Evolutionary conservation across 2,329 filamentous ascomycete genomes (phyloP), one percentile per base, ranked within the genome.

Genomic region (Pseudopyrenochaeta lycopersici): DNA sequence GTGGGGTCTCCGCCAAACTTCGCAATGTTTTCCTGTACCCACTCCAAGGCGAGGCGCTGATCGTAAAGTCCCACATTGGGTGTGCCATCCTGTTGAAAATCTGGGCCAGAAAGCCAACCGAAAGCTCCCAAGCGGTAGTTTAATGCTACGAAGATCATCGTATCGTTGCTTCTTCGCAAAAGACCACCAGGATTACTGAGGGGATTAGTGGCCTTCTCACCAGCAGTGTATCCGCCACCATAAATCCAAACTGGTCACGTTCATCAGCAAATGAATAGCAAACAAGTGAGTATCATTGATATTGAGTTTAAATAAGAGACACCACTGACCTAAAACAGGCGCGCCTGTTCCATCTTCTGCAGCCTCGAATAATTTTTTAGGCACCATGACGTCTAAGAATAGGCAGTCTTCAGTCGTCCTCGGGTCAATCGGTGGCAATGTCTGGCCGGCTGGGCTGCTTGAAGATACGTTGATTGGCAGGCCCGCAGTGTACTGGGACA

Each of bases 61-160:
- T 85, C 82, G 67, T 73, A 62, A 5, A 79, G 36, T 4, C 75
- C 76, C 1, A 70, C 72, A 49, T 78, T 78, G 38, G 70, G 59
- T 0, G 53, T 62, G 30, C 54, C 55, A 38, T 67, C 38, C 27
- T 50, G 15, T 29, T 78, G 74, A 39, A 81, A 73, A 20, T 70
- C 80, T 17, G 77, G 75, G 36, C 78, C 82, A 10, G 75, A 76
- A 46, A 27, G 23, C 23, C 23, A 27, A 27, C 23, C 23, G 23
- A 27, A 27, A 5, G 23, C 23, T 27, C 23, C 23, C 23, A 27
- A 27, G 23, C 23, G 23, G 23, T 27, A 27, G 9, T 9, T 27
- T 27, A 27, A 9, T 27, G 23, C 23, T 27, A 27, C 23, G 81
- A 67, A 72, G 74, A 84, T 14, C 52, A 81, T 63, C 83, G 79